These are phyloP conservation scores for Cladobotryum protrusum DNA, from an alignment of 2,329 filamentous ascomycete genomes.

Conservation along the genomic window DNA sequence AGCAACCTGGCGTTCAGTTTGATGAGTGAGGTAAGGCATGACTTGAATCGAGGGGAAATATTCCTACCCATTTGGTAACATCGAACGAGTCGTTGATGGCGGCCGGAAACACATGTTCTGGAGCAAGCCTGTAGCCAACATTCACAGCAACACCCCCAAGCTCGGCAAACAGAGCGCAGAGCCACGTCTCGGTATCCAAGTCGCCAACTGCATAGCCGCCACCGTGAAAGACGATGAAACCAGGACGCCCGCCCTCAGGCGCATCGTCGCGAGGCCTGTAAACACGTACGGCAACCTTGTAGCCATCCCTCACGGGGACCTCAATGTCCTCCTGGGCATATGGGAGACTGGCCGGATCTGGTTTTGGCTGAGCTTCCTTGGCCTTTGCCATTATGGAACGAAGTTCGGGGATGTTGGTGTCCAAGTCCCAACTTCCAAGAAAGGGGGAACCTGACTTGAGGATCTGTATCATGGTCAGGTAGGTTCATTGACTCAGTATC, in stretches of 20 bases:
- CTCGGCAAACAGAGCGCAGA: slow-evolving; percentile 20
- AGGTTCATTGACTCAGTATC: too few species aligned
- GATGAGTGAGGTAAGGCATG: too few species aligned
- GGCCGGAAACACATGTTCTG: slow-evolving; percentile 24
- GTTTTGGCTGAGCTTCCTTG: slow-evolving; percentile 9
- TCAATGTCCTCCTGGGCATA: slow-evolving; percentile 18
- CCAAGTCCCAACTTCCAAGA: slow-evolving; percentile 16
- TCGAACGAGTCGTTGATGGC: slow-evolving; percentile 24
- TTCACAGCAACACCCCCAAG: slow-evolving; percentile 21
- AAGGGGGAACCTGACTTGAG: slow-evolving; percentile 14
- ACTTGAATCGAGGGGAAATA: neutral
- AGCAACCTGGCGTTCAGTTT: too few species aligned
- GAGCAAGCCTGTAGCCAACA: slow-evolving; percentile 20
- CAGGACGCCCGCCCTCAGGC: slow-evolving; percentile 14
- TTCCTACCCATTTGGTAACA: slow-evolving; percentile 20
- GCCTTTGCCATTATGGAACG: slow-evolving; percentile 16
- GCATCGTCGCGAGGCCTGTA: slow-evolving; percentile 16
- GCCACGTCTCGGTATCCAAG: slow-evolving; percentile 18
- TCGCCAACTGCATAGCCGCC: slow-evolving; percentile 23
- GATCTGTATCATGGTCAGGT: too few species aligned
- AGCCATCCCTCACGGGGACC: slow-evolving; percentile 18
- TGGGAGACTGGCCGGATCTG: slow-evolving; percentile 13
- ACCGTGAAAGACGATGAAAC: slow-evolving; percentile 21
- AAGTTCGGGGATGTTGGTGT: slow-evolving; percentile 18
- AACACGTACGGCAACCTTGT: slow-evolving; percentile 16